These are phyloP conservation scores for Jimgerdemannia flammicorona DNA, from an alignment of 192 early-diverging fungal species.

Conservation along the genomic window DNA sequence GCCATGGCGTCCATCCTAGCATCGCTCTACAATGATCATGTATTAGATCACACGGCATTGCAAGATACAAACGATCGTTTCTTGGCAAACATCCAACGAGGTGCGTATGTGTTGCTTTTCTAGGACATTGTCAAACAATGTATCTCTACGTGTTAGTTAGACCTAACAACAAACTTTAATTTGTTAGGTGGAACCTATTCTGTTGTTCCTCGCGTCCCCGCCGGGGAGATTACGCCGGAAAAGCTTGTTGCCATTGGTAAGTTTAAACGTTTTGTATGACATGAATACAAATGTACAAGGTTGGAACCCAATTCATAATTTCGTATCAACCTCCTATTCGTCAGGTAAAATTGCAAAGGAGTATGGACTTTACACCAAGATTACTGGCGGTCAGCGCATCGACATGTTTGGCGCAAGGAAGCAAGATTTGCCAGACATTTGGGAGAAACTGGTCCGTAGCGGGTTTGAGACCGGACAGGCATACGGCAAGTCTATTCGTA, in stretches of 20 bases:
- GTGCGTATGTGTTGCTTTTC: too few species aligned
- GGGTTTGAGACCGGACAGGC: slow-evolving; percentile 69
- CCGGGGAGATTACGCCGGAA: slow-evolving; percentile 67
- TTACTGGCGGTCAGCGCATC: slow-evolving; percentile 68
- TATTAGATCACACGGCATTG: slow-evolving; percentile 42
- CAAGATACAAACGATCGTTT: slow-evolving; percentile 72
- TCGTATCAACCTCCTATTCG: background rate
- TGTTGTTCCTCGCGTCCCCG: slow-evolving; percentile 61
- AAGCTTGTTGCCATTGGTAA: slow-evolving; percentile 50
- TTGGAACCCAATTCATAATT: too few species aligned
- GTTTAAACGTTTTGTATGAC: too few species aligned
- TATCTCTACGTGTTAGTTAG: too few species aligned
- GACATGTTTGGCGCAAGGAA: slow-evolving; percentile 67
- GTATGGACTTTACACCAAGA: slow-evolving; percentile 62
- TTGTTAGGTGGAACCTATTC: slow-evolving; percentile 47
- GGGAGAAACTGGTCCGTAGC: slow-evolving; percentile 56
- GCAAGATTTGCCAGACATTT: slow-evolving; percentile 61
- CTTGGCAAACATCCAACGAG: slow-evolving; percentile 68
- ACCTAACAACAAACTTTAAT: too few species aligned
- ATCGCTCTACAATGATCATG: slow-evolving; percentile 60
- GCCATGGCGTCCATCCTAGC: slow-evolving; percentile 61
- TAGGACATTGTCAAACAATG: too few species aligned
- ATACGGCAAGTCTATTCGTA: slow-evolving; percentile 65
- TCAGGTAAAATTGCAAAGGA: slow-evolving; percentile 50
- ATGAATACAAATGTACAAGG: too few species aligned